Conservation (phyloP, 208 protist genomes). For the Histomonas meleagridis region DNA sequence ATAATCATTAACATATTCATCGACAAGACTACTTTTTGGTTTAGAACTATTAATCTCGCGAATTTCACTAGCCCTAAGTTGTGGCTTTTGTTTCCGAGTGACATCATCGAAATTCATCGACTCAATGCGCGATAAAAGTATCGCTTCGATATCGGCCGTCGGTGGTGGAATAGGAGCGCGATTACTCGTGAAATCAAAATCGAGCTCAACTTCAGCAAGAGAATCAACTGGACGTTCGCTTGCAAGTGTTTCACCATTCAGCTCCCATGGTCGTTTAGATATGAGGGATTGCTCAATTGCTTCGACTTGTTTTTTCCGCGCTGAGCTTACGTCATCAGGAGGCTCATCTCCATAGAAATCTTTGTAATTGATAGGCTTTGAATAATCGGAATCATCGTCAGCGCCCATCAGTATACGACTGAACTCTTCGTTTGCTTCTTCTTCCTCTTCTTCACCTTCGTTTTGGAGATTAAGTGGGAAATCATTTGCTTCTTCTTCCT, state of each 20-base stretch:
- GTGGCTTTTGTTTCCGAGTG: neutral
- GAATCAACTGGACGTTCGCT: neutral
- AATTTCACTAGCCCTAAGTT: neutral
- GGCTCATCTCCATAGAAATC: neutral
- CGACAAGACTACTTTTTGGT: neutral
- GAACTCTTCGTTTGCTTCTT: neutral
- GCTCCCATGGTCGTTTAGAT: neutral
- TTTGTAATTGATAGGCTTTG: neutral
- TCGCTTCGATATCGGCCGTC: neutral
- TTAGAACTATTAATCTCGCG: neutral
- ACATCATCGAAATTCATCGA: constrained; percentile 33
- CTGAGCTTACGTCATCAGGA: neutral
- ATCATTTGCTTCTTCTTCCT: neutral
- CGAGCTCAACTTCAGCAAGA: neutral
- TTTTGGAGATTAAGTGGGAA: neutral
- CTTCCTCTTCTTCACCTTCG: neutral
- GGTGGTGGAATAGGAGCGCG: neutral
- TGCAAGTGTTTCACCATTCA: neutral
- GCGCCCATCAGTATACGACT: neutral
- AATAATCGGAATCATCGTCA: neutral
- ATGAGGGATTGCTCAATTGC: neutral
- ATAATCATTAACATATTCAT: neutral
- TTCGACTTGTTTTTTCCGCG: neutral
- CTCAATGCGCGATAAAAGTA: neutral
- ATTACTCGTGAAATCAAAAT: neutral